Evolutionary conservation across 2,329 filamentous ascomycete genomes (phyloP), one percentile per base, ranked within the genome.

Genomic region (Xenoacremonium recifei): DNA sequence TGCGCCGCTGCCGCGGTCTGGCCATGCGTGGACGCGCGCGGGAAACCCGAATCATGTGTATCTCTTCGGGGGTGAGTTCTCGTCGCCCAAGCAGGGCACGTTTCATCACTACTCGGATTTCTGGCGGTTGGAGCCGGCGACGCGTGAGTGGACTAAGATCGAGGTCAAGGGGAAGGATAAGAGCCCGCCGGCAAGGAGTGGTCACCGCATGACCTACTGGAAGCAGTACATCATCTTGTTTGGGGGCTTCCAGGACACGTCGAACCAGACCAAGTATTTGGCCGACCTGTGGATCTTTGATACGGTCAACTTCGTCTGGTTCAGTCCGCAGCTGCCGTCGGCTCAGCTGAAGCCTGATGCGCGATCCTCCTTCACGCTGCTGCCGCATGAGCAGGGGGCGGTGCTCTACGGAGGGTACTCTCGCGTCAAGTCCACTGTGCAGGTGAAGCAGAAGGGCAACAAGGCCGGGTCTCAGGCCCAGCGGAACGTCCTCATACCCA

Each of bases 31-130:
- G 89, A 95, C 89, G 58, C 80, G 90, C 44, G 90, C 88, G 43
- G 88, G 87, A 35, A 96, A 96, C 66, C 74, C 85, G 13, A 87
- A 85, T 49, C 83, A 87, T 23, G 80, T 97, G 39, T 99, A 95
- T 64, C 71, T 99, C 13, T 97, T 97, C 60, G 93, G 93, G 50
- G 93, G 92, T 47, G 93, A 99, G 68, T 99, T 99, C 65, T 95
- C 88, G 44, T 92, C 86, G 20, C 93, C 93, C 3, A 97, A 96
- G 63, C 93, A 97, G 67, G 93, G 93, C 4, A 97, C 92, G 0
- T 99, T 99, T 60, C 96, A 99, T 65, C 93, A 99, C 67, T 99
- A 99, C 71, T 96, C 95, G 59, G 93, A 97, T 69, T 97, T 99
- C 64, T 99, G 93, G 92, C 79, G 86, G 37, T 77, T 97, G 32